Base-by-base conservation (phyloP, 768 basidiomycete species). In the Exidia glandulosa region DNA sequence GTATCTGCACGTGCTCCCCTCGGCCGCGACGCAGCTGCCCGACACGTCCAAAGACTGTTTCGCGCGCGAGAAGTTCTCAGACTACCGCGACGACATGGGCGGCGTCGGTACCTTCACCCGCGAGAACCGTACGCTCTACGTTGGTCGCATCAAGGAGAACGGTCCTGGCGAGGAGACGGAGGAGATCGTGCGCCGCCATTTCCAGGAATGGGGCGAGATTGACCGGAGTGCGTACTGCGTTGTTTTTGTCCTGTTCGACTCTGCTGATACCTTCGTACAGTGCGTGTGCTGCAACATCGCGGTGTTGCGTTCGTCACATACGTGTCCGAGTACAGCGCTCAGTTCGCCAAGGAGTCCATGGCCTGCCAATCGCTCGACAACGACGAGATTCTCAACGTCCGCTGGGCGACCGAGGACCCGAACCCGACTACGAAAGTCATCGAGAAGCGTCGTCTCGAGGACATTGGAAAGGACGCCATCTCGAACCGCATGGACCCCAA, bases 51-150 rank as follows among this genome's bases (percentile, higher is more conserved):
- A 95, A 70, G 96, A 99, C 72, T 95, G 93, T 70, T 99, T 99
- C 69, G 93, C 91, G 0, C 79, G 96, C 52, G 94, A 96, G 76
- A 97, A 97, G 74, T 96, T 97, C 71, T 76, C 94, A 0, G 94
- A 96, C 72, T 99, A 99, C 73, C 78, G 95, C 62, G 96, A 99
- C 70, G 96, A 99, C 70, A 98, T 99, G 96, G 96, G 96, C 66
- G 96, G 96, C 74, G 95, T 98, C 32, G 96, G 96, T 13, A 93
- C 90, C 61, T 98, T 98, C 75, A 89, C 88, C 66, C 76, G 94
- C 37, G 88, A 92, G 71, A 99, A 99, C 71, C 76, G 95, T 61
- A 98, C 96, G 37, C 70, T 99, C 16, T 99, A 99, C 70, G 82
- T 99, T 50, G 95, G 95, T 2, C 80, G 92, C 59, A 94, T 99